Evolutionary conservation across 108 stramenopile species (phyloP), one percentile per base, ranked within the genome.

Genomic region (Cyclostephanos invisitatus): DNA sequence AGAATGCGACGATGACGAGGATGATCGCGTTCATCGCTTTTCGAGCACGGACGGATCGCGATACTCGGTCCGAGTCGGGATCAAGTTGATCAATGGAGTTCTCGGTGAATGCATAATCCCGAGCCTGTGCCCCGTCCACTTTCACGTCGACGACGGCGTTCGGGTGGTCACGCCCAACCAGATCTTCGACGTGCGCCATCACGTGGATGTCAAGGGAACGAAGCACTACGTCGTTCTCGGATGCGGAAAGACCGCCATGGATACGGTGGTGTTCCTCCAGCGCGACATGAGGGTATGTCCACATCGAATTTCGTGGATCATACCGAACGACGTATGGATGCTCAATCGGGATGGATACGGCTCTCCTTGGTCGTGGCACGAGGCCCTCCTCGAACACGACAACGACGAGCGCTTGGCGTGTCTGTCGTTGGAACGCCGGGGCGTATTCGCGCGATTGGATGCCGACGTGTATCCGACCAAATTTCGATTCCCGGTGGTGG

Each of bases 301-400:
- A 6, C 9, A 11, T 22, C 22, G 70, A 0, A 78, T 78, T 46
- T 38, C 58, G 9, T 78, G 77, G 77, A 64, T 78, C 7, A 46
- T 72, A 20, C 62, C 77, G 35, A 62, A 78, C 17, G 77, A 78
- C 32, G 71, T 69, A 3, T 78, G 77, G 77, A 78, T 78, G 63
- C 20, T 61, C 18, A 6, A 14, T 44, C 21, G 56, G 10, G 65
- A n/a, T n/a, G 65, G 15, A 11, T 17, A 2, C n/a, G 64, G 70
- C 8, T 20, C 27, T 48, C 67, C 67, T 28, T 69, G 47, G 59
- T 62, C 44, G 5, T 70, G 68, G 67, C 58, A 28, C 14, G 55
- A 55, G 21, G 44, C 36, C 2, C 42, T 69, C 35, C 32, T 72
- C 22, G 50, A 68, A 32, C 27, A 40, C 36, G 29, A 66, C 25